Conservation (phyloP, 83 land plant genomes). For the Larix sibirica region DNA sequence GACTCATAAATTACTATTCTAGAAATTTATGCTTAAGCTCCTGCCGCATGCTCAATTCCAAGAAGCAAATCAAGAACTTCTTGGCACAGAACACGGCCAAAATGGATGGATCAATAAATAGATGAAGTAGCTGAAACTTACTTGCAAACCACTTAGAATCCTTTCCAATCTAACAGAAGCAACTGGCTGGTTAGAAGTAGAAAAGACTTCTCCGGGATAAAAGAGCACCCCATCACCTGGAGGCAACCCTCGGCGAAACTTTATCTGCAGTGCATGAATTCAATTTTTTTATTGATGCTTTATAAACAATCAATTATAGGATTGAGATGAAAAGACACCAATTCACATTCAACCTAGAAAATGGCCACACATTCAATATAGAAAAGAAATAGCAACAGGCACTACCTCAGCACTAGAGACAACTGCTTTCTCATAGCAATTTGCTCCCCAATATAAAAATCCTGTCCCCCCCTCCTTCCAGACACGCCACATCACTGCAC, state of each 20-base stretch:
- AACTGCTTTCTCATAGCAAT: slow-evolving; percentile 92
- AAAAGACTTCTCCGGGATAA: slow-evolving; percentile 97
- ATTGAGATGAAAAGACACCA: neutral
- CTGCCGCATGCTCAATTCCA: neutral
- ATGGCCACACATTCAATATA: neutral
- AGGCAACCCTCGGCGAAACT: slow-evolving; percentile 92
- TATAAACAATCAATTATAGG: neutral
- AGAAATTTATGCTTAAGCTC: neutral
- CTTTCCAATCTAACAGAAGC: slow-evolving; percentile 92
- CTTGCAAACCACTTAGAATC: slow-evolving; percentile 97
- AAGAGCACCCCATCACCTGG: slow-evolving; percentile 97
- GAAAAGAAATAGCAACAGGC: neutral
- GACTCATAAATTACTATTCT: neutral
- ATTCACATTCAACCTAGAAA: neutral
- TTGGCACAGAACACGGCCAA: too few relatives aligned
- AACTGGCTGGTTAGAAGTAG: slow-evolving; percentile 75
- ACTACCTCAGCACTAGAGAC: slow-evolving; percentile 89
- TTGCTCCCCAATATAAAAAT: slow-evolving; percentile 97
- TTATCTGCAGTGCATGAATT: slow-evolving; percentile 55
- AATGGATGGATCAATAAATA: neutral
- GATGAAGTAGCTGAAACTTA: slow-evolving; percentile 16
- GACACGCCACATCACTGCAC: slow-evolving; percentile 99
- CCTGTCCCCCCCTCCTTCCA: slow-evolving; percentile 99
- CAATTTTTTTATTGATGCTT: neutral
- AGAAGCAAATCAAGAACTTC: neutral